Base-by-base conservation (phyloP, 257 asterid genomes). In the Scutellaria minor region DNA sequence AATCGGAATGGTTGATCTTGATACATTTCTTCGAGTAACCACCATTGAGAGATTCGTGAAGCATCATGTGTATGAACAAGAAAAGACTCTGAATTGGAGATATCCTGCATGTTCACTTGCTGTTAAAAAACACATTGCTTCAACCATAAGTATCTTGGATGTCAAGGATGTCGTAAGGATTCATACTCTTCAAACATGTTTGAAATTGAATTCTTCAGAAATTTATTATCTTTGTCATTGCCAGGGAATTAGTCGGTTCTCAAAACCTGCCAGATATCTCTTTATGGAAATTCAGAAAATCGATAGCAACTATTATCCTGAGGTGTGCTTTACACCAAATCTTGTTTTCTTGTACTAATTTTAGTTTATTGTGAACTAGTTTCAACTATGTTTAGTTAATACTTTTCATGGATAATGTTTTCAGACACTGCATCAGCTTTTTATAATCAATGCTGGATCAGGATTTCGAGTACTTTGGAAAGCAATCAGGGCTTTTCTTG, bases 291-390 rank as follows among this genome's bases (percentile, higher is more conserved):
- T 90, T 79, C 95, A 86, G 71, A 90, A 82, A 83, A 83, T 88
- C 37, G 95, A 90, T 68, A 88, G 95, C 83, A 68, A 64, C 78
- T 90, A 88, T 80, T 90, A 90, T 68, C 96, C 96, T 9, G 96
- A 90, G 94, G 96, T 87, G 83, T 31, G 74, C 37, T 52, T 66
- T 63, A 24, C 42, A 44, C 40, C 37, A 9, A 46, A 4, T 61
- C 46, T 45, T 68, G 42, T 67, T 74, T 14, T 64, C 22, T n/a
- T 4, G 3, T 31, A 2, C 37, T 31, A 0, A 4, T 31, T 31
- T 31, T 31, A 31, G 3, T 31, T 31, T 31, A 2, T 31, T 4
- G 37, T 44, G 47, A 2, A 47, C n/a, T 14, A 9, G 58, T 15
- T 6, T 52, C 6, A 11, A 4, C 14, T 39, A 40, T 35, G 46